These are phyloP conservation scores for Ceriops zippeliana DNA, from an alignment of 345 rosid genomes.

Conservation along the genomic window DNA sequence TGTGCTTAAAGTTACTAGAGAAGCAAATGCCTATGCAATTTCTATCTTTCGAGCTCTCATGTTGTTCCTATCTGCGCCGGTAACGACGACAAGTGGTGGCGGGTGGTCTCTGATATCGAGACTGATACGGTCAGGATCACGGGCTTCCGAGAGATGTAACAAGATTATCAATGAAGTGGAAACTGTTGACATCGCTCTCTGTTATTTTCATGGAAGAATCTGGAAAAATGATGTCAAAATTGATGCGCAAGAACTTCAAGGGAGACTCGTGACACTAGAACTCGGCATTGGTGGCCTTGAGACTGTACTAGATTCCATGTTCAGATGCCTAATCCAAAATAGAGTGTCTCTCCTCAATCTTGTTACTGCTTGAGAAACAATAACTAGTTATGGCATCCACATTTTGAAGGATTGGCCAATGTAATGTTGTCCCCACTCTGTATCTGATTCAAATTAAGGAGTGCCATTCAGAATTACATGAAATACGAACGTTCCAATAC, in stretches of 20 bases:
- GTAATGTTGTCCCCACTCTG: slow-evolving; percentile 9
- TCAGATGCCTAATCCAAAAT: slow-evolving; percentile 36
- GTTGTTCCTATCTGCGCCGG: slow-evolving; percentile 36
- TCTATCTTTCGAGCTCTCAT: slow-evolving; percentile 43
- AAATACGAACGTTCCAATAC: neutral
- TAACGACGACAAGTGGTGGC: slow-evolving; percentile 16
- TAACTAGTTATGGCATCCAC: neutral
- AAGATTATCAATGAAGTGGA: slow-evolving; percentile 42
- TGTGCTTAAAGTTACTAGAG: slow-evolving; percentile 30
- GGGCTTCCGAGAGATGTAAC: slow-evolving; percentile 23
- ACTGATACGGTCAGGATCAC: slow-evolving; percentile 23
- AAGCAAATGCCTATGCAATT: slow-evolving; percentile 33
- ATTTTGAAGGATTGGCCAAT: slow-evolving; percentile 6
- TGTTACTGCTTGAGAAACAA: slow-evolving; percentile 20
- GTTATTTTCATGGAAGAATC: slow-evolving; percentile 14
- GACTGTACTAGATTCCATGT: slow-evolving; percentile 32
- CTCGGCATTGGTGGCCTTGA: slow-evolving; percentile 31
- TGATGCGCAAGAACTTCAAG: slow-evolving; percentile 29
- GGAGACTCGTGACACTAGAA: slow-evolving; percentile 36
- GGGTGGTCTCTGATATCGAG: slow-evolving; percentile 45
- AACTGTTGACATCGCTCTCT: slow-evolving; percentile 31
- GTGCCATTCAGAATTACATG: neutral
- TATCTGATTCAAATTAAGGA: neutral
- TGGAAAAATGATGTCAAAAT: slow-evolving; percentile 15
- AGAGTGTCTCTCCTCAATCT: slow-evolving; percentile 41